phyloP scores from a whole-genome alignment of 768 basidiomycete genomes.

The Suillus clintonianus region DNA sequence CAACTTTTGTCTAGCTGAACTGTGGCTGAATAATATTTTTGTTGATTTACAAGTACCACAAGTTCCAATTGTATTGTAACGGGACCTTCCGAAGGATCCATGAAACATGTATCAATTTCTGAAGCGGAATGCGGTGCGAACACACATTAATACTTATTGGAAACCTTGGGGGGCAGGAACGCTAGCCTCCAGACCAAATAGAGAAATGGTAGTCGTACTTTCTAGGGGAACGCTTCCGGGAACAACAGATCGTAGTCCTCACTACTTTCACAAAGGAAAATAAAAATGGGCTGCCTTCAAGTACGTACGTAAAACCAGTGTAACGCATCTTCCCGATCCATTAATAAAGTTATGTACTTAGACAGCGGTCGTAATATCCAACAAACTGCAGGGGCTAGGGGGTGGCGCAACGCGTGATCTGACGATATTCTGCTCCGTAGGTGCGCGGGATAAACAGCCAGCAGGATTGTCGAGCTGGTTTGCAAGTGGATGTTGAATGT shows the following conservation, averaged over 20 bases:
- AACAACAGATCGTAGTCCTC: not conserved
- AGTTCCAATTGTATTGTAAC: not conserved
- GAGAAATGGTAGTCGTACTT: not conserved
- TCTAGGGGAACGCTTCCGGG: not conserved
- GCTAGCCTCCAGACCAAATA: not conserved
- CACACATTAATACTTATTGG: not conserved
- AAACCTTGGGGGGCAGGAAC: not conserved
- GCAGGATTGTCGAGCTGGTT: not conserved
- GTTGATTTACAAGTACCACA: not conserved
- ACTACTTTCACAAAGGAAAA: not conserved
- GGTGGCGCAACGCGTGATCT: not conserved
- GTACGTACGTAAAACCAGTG: not conserved
- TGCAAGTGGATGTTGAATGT: not conserved
- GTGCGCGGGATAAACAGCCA: not conserved
- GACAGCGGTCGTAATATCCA: not conserved
- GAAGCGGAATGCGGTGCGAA: not conserved
- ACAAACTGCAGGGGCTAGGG: not conserved
- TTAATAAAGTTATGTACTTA: not conserved
- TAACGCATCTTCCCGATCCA: not conserved
- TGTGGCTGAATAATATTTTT: not conserved
- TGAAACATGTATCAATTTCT: too few species aligned
- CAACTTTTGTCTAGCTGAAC: not conserved
- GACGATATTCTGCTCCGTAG: too few species aligned
- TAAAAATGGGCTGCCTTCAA: not conserved
- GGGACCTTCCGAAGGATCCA: not conserved